These are phyloP conservation scores for Solanum neorickii DNA, from an alignment of 257 asterid genomes.

Conservation along the genomic window DNA sequence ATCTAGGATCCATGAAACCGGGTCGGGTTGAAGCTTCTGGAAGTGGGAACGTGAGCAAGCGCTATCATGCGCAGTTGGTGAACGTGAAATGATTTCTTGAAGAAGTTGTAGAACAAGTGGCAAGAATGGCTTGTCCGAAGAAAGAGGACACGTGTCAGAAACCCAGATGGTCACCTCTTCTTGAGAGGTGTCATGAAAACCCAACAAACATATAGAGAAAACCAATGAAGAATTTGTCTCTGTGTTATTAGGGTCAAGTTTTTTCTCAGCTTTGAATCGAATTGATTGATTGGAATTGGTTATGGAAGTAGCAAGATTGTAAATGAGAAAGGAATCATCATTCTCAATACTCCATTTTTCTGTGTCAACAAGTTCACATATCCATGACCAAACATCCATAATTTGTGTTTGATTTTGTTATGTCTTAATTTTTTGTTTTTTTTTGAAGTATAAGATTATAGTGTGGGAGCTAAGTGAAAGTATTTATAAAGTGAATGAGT, in stretches of 20 bases:
- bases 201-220: constrained; percentile 35
- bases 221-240: constrained; percentile 11
- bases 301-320: constrained; percentile 31
- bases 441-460: neutral
- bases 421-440: neutral
- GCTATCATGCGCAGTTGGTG: constrained; percentile 61
- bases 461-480: neutral
- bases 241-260: constrained; percentile 8
- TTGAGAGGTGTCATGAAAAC: constrained; percentile 10
- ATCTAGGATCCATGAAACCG: constrained; percentile 61
- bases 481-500: constrained; percentile 36
- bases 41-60: constrained; percentile 58
- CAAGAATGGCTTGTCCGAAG: constrained; percentile 55
- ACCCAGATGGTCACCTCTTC: constrained; percentile 36
- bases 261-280: constrained; percentile 39
- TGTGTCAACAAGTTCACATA: constrained; percentile 59
- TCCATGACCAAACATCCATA: constrained; percentile 93
- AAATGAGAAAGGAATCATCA: constrained; percentile 18
- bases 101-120: constrained; percentile 68
- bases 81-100: constrained; percentile 49
- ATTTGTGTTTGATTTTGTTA: neutral
- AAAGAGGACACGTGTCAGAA: constrained; percentile 44
- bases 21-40: constrained; percentile 46
- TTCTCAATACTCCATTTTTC: constrained; percentile 20
- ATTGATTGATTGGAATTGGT: constrained; percentile 18